Evolutionary conservation across 2,329 filamentous ascomycete species (phyloP), one percentile per base, ranked within the genome.

Genomic region (Pseudogymnoascus sp.): DNA sequence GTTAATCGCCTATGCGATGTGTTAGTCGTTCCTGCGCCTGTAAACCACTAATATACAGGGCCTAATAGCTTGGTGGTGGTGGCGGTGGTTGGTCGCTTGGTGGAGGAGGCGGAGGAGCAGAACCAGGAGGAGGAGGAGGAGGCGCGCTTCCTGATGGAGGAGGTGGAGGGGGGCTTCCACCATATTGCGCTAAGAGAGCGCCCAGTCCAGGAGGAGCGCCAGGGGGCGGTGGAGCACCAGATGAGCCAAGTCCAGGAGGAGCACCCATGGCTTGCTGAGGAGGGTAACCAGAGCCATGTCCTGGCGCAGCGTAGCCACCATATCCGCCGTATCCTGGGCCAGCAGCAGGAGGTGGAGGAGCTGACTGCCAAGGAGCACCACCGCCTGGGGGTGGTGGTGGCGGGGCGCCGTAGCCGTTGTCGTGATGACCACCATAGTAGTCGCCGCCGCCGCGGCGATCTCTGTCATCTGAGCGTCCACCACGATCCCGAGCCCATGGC

Each of bases 171-270:
- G 74, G 75, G 57, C 79, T 76, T 44, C 74, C 75, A 63, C 73
- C 78, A 39, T 82, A 89, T 69, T 86, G 85, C 73, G 88, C 84
- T 68, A 88, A 86, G 63, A 90, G 77, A 54, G 84, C 82, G 70
- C 82, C 85, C 47, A 85, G 76, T 60, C 78, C 80, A 65, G 75
- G 74, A 39, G 76, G 76, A 61, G 76, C 75, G 54, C 75, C 75
- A 47, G 73, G 68, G 47, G 71, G 68, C 24, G 57, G 63, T 69
- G 74, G 65, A 76, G 74, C 13, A 78, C 79, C 71, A 29, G 79
- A 75, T 37, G 73, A 74, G 57, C 74, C 75, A 72, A 79, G 75
- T 39, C 80, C 81, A 59, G 83, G 81, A 66, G 83, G 79, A 63
- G 82, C 82, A 60, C 76, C 75, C 74, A 80, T 79, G 17, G 72